These are phyloP conservation scores for Xanthoconium separans DNA, from an alignment of 1,284 basidiomycete genomes.

Conservation along the genomic window DNA sequence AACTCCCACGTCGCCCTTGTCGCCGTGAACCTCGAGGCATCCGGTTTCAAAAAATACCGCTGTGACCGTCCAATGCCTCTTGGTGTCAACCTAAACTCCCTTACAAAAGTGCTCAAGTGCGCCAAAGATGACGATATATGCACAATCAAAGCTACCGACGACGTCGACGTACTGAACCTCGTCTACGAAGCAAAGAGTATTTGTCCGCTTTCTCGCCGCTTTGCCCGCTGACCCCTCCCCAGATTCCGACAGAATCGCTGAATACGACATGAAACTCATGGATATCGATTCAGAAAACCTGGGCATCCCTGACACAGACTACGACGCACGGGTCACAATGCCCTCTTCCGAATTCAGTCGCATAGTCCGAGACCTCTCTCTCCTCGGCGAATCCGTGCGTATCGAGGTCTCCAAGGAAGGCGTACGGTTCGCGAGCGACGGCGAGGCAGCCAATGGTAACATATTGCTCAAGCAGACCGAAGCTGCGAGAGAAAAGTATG, in stretches of 20 bases:
- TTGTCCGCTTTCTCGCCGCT: slow-evolving; percentile 27
- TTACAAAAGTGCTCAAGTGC: slow-evolving; percentile 96
- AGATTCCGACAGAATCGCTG: slow-evolving; percentile 94
- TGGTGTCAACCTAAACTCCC: slow-evolving; percentile 84
- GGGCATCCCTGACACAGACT: slow-evolving; percentile 97
- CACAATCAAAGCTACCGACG: slow-evolving; percentile 90
- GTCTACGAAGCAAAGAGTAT: slow-evolving; percentile 90
- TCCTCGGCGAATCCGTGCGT: slow-evolving; percentile 91
- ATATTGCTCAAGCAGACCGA: slow-evolving; percentile 81
- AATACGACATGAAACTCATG: slow-evolving; percentile 99
- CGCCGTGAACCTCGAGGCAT: slow-evolving; percentile 72
- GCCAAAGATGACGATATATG: slow-evolving; percentile 96
- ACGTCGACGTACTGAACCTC: slow-evolving; percentile 87
- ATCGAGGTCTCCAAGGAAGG: slow-evolving; percentile 98
- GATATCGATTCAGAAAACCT: slow-evolving; percentile 97
- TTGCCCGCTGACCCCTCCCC: background rate
- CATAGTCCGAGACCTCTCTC: slow-evolving; percentile 92
- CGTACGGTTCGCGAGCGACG: slow-evolving; percentile 90
- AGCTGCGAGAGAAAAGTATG: slow-evolving; percentile 43
- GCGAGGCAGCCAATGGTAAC: slow-evolving; percentile 91
- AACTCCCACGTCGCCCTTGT: slow-evolving; percentile 99
- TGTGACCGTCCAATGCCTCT: slow-evolving; percentile 97
- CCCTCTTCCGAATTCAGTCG: slow-evolving; percentile 85
- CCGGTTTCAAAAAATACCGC: slow-evolving; percentile 86
- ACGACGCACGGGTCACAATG: slow-evolving; percentile 93